These are phyloP conservation scores for Coniella lustricola DNA, from an alignment of 2,329 filamentous ascomycete genomes.

Conservation along the genomic window DNA sequence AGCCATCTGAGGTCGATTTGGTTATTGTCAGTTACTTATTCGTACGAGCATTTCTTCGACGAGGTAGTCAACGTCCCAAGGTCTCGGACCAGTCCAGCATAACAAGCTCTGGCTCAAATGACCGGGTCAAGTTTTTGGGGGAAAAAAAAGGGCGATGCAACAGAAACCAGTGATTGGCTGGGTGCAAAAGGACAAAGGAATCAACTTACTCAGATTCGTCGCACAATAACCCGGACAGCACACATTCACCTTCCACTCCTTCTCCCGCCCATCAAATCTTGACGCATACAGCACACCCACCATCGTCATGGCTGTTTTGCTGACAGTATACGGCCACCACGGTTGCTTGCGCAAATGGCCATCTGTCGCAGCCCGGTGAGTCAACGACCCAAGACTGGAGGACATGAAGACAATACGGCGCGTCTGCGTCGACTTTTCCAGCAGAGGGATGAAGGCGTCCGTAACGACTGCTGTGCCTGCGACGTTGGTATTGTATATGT, in stretches of 20 bases:
- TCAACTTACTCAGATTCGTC: slow-evolving; percentile 20
- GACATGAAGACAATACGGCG: slow-evolving; percentile 23
- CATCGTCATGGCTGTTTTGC: slow-evolving; percentile 25
- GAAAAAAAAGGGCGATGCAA: not conserved
- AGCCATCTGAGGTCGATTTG: not conserved
- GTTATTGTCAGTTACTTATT: not conserved
- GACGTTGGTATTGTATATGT: slow-evolving; percentile 27
- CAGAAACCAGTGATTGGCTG: too few species aligned
- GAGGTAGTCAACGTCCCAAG: too few species aligned
- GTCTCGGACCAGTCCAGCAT: too few species aligned
- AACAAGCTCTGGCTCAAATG: too few species aligned
- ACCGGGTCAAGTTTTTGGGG: too few species aligned
- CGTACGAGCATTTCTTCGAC: too few species aligned
- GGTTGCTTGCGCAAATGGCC: not conserved
- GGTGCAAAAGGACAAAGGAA: too few species aligned
- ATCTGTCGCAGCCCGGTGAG: slow-evolving; percentile 2
- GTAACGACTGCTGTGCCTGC: slow-evolving; percentile 24
- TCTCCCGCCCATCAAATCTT: slow-evolving; percentile 18
- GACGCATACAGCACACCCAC: slow-evolving; percentile 17
- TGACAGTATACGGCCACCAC: slow-evolving; percentile 19
- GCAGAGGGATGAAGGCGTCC: slow-evolving; percentile 25
- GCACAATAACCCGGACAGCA: slow-evolving; percentile 21
- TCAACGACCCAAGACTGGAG: slow-evolving; percentile 18
- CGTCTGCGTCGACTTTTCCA: slow-evolving; percentile 22
- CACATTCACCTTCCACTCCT: slow-evolving; percentile 24